Percentiles rank a stretch among this genome's conserved stretches.
Conservation (phyloP, 169 alveolate genomes). For the Sarcocystis neurona region DNA sequence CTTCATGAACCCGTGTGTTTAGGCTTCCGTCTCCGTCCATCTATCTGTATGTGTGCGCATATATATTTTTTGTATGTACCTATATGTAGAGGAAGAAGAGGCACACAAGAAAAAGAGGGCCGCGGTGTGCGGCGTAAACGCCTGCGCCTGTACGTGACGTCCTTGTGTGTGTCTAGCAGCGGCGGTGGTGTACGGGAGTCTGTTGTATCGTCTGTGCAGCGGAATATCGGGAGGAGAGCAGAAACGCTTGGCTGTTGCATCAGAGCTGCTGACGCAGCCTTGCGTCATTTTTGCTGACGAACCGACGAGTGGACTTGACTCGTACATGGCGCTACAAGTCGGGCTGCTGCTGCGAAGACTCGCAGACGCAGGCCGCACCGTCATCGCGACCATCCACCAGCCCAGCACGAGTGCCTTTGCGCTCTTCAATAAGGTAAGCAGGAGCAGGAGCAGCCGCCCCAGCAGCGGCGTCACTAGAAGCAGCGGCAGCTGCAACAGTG, state of each 20-base stretch:
- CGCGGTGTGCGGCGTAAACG: not conserved
- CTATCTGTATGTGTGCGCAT: not conserved
- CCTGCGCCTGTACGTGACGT: not conserved
- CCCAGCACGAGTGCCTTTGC: constrained; percentile 60
- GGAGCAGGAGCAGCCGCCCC: no score
- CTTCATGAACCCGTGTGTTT: no score
- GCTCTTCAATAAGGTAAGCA: constrained; percentile 57
- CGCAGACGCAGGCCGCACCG: constrained; percentile 66
- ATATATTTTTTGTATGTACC: no score
- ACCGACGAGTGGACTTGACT: constrained; percentile 79
- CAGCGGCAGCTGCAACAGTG: no score
- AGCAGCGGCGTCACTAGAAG: no score
- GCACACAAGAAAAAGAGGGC: no score
- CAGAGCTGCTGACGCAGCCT: constrained; percentile 77
- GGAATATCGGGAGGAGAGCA: constrained; percentile 82
- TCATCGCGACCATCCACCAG: constrained; percentile 65
- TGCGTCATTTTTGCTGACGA: constrained; percentile 80
- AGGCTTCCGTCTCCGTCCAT: not conserved
- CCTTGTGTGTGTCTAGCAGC: not conserved
- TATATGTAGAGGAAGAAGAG: not conserved
- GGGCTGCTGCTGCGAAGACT: constrained; percentile 37
- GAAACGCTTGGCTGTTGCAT: constrained; percentile 75
- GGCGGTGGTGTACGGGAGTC: not conserved
- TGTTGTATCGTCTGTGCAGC: constrained; percentile 28
- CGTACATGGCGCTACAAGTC: constrained; percentile 64